Evolutionary conservation across 257 asterid species (phyloP).

Genomic region (Gentiana straminea): DNA sequence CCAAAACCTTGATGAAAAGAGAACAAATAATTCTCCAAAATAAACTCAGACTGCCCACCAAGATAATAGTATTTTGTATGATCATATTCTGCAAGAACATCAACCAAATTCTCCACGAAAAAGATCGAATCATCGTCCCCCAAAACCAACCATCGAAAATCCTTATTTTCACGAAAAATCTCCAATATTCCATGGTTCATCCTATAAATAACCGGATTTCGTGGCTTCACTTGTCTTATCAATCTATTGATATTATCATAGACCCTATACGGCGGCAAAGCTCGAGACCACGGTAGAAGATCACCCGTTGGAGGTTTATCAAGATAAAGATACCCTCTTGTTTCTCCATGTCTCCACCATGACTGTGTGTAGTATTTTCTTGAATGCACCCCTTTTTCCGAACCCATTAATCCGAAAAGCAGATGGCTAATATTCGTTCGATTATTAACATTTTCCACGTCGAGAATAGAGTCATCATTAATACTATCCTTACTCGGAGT

Average conservation of each 20-base stretch:
- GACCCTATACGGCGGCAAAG: conserved; percentile 44
- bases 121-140: conserved; percentile 77
- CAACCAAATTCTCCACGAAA: conserved; percentile 47
- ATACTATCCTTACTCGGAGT: too few relatives aligned
- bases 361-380: conserved; percentile 46
- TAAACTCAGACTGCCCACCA: conserved; percentile 42
- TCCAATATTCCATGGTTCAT: conserved; percentile 55
- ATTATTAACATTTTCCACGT: neutral
- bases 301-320: conserved; percentile 26
- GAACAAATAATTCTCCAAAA: conserved; percentile 31
- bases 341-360: conserved; percentile 63
- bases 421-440: conserved; percentile 36
- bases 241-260: conserved; percentile 27
- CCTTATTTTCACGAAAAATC: conserved; percentile 29
- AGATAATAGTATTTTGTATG: conserved; percentile 36
- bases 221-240: conserved; percentile 10
- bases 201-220: conserved; percentile 15
- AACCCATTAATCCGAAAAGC: conserved; percentile 47
- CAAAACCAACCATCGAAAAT: conserved; percentile 51
- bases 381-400: conserved; percentile 34
- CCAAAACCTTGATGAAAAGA: conserved; percentile 62
- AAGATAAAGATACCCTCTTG: conserved; percentile 35
- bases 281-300: conserved; percentile 48
- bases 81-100: conserved; percentile 32
- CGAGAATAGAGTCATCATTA: too few relatives aligned